Evolutionary conservation across 345 rosid genomes (phyloP).

Genomic region (Microthlaspi erraticum): DNA sequence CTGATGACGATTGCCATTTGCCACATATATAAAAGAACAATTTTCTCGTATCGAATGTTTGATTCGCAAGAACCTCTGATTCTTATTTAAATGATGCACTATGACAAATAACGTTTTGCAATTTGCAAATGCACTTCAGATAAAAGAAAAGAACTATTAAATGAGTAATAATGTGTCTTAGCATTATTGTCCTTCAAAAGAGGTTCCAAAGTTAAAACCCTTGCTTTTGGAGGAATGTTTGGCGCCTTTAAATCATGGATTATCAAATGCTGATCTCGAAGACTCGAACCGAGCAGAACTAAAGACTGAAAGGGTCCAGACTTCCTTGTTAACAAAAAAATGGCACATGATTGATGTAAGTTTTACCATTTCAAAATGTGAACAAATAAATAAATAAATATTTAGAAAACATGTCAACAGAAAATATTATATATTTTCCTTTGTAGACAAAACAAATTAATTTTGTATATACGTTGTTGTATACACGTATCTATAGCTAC

Average conservation of each 20-base stretch:
- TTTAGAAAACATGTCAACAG: not conserved
- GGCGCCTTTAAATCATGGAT: too few relatives aligned
- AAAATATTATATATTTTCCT: not conserved
- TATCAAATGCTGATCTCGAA: too few relatives aligned
- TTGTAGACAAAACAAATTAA: slow-evolving; percentile 1
- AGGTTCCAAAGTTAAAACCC: too few relatives aligned
- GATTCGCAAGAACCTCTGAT: not conserved
- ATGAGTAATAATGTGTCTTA: not conserved
- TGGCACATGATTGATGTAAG: not conserved
- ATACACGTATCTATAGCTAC: slow-evolving; percentile 10
- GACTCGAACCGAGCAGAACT: too few relatives aligned
- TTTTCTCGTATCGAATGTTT: not conserved
- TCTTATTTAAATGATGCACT: not conserved
- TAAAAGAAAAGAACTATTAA: not conserved
- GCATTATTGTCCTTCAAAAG: too few relatives aligned
- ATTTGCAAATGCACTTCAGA: not conserved
- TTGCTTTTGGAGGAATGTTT: too few relatives aligned
- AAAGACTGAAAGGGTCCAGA: too few relatives aligned
- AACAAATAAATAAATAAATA: not conserved
- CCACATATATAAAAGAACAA: not conserved
- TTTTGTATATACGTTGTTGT: slow-evolving; percentile 1
- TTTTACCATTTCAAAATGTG: slow-evolving; percentile 1
- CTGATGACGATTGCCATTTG: not conserved
- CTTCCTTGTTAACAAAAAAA: too few relatives aligned
- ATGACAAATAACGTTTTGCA: not conserved